A percentile compares a stretch with the other conserved stretches of the same genome.
Evolutionary conservation across 2,329 filamentous ascomycete genomes (phyloP).

Genomic region (Amauroascus verrucosus): DNA sequence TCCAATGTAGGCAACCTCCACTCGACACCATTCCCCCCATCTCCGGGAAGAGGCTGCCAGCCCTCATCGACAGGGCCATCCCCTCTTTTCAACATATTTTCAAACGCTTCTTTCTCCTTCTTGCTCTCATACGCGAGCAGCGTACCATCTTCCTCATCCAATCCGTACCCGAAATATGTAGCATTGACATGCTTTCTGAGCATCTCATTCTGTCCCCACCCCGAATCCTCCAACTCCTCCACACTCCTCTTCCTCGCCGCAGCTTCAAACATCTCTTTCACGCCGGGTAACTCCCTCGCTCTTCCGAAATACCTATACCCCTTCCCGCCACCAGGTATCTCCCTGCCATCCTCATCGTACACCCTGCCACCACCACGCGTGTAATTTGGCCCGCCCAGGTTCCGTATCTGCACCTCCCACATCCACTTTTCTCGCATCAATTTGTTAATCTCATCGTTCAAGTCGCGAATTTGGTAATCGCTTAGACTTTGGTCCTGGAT

Average conservation of each 20-base stretch:
- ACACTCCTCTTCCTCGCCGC: constrained; percentile 54
- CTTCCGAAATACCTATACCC: constrained; percentile 93
- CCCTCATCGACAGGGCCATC: constrained; percentile 49
- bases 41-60: constrained; percentile 82
- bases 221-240: constrained; percentile 58
- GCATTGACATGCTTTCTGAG: constrained; percentile 67
- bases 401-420: constrained; percentile 95
- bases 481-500: constrained; percentile 87
- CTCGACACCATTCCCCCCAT: constrained; percentile 66
- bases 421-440: constrained; percentile 98
- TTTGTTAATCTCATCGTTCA: constrained; percentile 99
- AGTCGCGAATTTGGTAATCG: constrained; percentile 93
- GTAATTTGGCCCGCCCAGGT: constrained; percentile 94
- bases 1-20: constrained; percentile 81
- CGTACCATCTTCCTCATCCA: constrained; percentile 79
- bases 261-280: constrained; percentile 90
- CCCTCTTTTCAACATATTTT: constrained; percentile 52
- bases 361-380: constrained; percentile 64
- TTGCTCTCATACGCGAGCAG: constrained; percentile 69
- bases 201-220: constrained; percentile 34
- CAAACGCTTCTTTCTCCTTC: constrained; percentile 72
- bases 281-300: constrained; percentile 79
- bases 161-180: constrained; percentile 88
- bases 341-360: constrained; percentile 63
- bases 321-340: constrained; percentile 64